Evolutionary conservation across 1,284 basidiomycete genomes (phyloP).

Genomic region (Austropuccinia psidii): DNA sequence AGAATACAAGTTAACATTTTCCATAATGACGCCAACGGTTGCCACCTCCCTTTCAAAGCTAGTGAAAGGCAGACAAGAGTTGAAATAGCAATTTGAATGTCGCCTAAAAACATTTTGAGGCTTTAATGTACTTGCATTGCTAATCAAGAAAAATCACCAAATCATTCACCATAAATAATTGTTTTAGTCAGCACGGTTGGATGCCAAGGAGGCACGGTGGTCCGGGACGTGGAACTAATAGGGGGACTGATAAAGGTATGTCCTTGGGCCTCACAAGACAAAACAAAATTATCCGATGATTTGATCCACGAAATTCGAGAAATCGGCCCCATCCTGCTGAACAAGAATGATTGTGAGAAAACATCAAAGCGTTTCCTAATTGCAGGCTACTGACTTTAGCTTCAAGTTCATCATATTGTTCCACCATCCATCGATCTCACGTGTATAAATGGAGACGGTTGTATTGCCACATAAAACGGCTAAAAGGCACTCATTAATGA

Average conservation of each 20-base stretch:
- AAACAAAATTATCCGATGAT: neutral
- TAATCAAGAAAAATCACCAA: neutral
- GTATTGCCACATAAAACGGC: neutral
- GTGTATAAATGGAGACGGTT: constrained; percentile 4
- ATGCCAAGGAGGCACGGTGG: constrained; percentile 16
- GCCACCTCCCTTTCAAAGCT: neutral
- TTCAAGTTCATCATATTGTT: neutral
- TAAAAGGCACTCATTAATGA: neutral
- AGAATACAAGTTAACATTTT: neutral
- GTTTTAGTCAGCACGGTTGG: neutral
- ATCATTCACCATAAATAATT: constrained; percentile 5
- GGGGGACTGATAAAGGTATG: neutral
- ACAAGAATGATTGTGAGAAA: neutral
- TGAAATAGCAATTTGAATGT: neutral
- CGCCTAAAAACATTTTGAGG: too few species aligned
- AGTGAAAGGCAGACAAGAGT: constrained; percentile 11
- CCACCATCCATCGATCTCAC: constrained; percentile 29
- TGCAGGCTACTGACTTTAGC: constrained; percentile 8
- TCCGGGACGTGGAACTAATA: neutral
- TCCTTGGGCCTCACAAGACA: neutral
- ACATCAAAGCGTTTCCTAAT: too few species aligned
- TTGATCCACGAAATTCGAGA: constrained; percentile 24
- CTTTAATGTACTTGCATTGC: too few species aligned
- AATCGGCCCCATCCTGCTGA: constrained; percentile 14
- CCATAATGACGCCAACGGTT: neutral